Conservation (phyloP, 139 green algal species). For the Picochlorum sp. region DNA sequence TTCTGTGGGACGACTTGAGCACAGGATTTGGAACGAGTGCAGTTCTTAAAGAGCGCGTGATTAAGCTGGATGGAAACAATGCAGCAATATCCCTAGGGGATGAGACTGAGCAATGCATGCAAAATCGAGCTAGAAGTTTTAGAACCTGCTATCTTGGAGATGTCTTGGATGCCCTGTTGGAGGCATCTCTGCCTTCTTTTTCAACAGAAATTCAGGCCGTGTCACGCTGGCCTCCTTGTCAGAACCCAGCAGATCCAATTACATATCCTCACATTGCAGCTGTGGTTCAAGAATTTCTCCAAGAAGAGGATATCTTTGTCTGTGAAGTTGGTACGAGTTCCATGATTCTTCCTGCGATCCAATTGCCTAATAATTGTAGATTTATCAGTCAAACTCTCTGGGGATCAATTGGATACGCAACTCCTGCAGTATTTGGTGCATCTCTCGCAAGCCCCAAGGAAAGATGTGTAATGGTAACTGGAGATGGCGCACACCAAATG, state of each 20-base stretch:
- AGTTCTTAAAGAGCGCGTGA: slow-evolving; percentile 2
- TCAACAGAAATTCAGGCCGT: neutral
- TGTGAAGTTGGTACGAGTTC: slow-evolving; percentile 6
- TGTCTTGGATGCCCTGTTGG: neutral
- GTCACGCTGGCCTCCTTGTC: neutral
- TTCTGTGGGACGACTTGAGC: slow-evolving; percentile 10
- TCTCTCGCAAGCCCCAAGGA: neutral
- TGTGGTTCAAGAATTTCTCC: slow-evolving; percentile 3
- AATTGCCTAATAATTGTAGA: neutral
- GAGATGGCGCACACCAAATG: slow-evolving; percentile 6
- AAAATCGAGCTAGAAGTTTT: slow-evolving; percentile 7
- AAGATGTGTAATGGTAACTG: slow-evolving; percentile 2
- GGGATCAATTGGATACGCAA: slow-evolving; percentile 10
- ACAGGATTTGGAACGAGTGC: slow-evolving; percentile 6
- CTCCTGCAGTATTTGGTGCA: slow-evolving; percentile 9
- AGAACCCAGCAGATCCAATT: neutral
- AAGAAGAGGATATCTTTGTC: slow-evolving; percentile 5
- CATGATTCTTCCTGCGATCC: neutral
- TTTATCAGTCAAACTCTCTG: slow-evolving; percentile 14
- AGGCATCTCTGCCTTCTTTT: neutral
- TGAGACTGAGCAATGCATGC: neutral
- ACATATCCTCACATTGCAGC: neutral
- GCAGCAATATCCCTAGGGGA: neutral
- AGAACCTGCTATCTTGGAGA: neutral
- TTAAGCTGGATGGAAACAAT: neutral